Conservation (phyloP, 2,329 filamentous ascomycete genomes). For the Epichloe gansuensis region DNA sequence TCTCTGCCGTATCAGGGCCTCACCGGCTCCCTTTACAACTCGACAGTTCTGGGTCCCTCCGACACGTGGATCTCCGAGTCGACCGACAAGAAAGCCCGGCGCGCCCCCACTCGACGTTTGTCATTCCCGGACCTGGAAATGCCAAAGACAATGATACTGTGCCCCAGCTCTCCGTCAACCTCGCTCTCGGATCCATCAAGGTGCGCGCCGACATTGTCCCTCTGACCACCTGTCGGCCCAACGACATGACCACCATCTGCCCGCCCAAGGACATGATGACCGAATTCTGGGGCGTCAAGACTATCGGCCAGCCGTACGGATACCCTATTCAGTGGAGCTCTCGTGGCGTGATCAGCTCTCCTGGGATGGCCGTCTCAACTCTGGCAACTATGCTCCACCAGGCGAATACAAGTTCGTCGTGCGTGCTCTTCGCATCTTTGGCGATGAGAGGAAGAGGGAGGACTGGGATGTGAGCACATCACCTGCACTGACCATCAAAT, state of each 20-base stretch:
- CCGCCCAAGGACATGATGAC: constrained; percentile 15
- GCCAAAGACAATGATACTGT: constrained; percentile 19
- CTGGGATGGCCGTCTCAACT: constrained; percentile 36
- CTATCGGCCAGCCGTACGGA: constrained; percentile 29
- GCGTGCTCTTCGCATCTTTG: constrained; percentile 38
- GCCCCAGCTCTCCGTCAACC: constrained; percentile 27
- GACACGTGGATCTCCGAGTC: constrained; percentile 21
- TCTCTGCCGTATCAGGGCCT: constrained; percentile 31
- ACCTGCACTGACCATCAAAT: constrained; percentile 32
- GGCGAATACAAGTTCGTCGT: constrained; percentile 39
- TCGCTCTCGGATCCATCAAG: constrained; percentile 33
- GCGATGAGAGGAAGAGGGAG: constrained; percentile 27
- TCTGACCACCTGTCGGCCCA: constrained; percentile 15
- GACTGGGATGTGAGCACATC: constrained; percentile 37
- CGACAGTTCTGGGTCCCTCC: constrained; percentile 12
- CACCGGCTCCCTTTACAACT: constrained; percentile 21
- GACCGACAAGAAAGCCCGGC: constrained; percentile 16
- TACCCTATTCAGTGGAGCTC: constrained; percentile 26
- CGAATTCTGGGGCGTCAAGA: constrained; percentile 25
- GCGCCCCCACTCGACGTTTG: constrained; percentile 26
- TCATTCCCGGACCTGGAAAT: constrained; percentile 28
- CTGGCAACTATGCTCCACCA: constrained; percentile 34
- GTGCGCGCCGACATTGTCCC: constrained; percentile 34
- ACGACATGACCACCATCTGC: neutral
- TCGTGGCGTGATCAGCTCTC: constrained; percentile 13